phyloP scores from a whole-genome alignment of 176 grass and related monocot species.

The Hyparrhenia diplandra region DNA sequence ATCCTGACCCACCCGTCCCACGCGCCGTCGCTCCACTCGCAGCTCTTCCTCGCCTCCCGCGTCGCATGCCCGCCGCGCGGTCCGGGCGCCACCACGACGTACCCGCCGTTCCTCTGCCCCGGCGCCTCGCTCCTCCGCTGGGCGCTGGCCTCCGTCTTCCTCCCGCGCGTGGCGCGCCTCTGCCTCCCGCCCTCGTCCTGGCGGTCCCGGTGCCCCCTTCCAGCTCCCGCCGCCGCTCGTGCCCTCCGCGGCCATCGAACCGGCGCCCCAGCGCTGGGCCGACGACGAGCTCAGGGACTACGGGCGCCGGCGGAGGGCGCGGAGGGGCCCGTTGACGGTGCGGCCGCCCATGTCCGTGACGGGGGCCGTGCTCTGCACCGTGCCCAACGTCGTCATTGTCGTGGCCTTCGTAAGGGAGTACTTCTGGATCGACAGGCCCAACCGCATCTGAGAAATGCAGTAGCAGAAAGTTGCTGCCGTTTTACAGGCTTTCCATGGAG shows the following conservation, averaged over 20 bases:
- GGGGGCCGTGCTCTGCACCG: constrained; percentile 29
- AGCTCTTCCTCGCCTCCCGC: constrained; percentile 64
- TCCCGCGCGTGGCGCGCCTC: constrained; percentile 49
- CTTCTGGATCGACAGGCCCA: constrained; percentile 30
- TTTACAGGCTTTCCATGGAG: neutral
- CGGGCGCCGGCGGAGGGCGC: constrained; percentile 25
- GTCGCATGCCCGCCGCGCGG: constrained; percentile 47
- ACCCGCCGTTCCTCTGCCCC: constrained; percentile 78
- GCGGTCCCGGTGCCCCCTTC: constrained; percentile 76
- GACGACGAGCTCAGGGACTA: constrained; percentile 45
- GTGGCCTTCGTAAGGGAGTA: constrained; percentile 26
- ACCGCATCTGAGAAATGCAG: constrained; percentile 21
- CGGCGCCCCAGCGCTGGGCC: constrained; percentile 36
- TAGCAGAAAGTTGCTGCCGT: neutral
- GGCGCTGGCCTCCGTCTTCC: constrained; percentile 50
- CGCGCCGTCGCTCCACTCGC: constrained; percentile 78
- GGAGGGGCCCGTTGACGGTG: constrained; percentile 28
- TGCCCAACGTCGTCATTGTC: constrained; percentile 25
- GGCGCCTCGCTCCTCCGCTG: constrained; percentile 43
- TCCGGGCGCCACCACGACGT: constrained; percentile 16
- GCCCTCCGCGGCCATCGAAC: constrained; percentile 53
- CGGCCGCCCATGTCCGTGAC: constrained; percentile 19
- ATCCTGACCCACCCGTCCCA: constrained; percentile 52
- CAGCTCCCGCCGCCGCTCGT: constrained; percentile 65
- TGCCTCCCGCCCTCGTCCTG: constrained; percentile 58